Conservation (phyloP, 257 asterid genomes). For the Oldenlandia corymbosa region DNA sequence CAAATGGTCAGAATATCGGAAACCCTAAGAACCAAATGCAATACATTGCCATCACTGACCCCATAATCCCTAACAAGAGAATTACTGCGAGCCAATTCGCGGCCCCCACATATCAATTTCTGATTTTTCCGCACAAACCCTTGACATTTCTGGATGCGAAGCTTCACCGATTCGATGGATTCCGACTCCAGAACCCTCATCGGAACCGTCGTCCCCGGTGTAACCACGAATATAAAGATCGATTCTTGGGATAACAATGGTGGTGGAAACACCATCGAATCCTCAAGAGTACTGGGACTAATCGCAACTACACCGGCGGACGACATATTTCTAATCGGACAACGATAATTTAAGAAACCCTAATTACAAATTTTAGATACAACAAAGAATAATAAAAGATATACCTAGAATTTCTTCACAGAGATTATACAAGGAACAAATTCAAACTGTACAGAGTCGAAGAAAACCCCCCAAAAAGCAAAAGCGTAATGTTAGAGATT, state of each 20-base stretch:
- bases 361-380: conserved; percentile 3
- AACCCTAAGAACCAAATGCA: conserved; percentile 73
- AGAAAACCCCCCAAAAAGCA: conserved; percentile 9
- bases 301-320: conserved; percentile 66
- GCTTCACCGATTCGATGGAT: conserved; percentile 70
- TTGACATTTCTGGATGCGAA: conserved; percentile 58
- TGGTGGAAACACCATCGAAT: conserved; percentile 32
- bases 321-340: conserved; percentile 49
- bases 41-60: conserved; percentile 63
- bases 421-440: neutral
- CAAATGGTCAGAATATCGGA: conserved; percentile 59
- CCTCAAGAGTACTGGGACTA: conserved; percentile 47
- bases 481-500: conserved; percentile 44
- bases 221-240: conserved; percentile 47
- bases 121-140: conserved; percentile 71
- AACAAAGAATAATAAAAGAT: too few species aligned
- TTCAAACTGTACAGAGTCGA: conserved; percentile 24
- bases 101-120: conserved; percentile 74
- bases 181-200: conserved; percentile 69
- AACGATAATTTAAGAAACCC: conserved; percentile 12
- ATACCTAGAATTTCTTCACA: conserved; percentile 13
- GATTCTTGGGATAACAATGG: conserved; percentile 48
- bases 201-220: conserved; percentile 68
- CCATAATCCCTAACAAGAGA: conserved; percentile 77
- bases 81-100: conserved; percentile 70